A percentile compares a stretch with the other conserved stretches of the same genome.
phyloP scores from a whole-genome alignment of 495 filamentous ascomycete species.

The Penicillium atrosanguineum region DNA sequence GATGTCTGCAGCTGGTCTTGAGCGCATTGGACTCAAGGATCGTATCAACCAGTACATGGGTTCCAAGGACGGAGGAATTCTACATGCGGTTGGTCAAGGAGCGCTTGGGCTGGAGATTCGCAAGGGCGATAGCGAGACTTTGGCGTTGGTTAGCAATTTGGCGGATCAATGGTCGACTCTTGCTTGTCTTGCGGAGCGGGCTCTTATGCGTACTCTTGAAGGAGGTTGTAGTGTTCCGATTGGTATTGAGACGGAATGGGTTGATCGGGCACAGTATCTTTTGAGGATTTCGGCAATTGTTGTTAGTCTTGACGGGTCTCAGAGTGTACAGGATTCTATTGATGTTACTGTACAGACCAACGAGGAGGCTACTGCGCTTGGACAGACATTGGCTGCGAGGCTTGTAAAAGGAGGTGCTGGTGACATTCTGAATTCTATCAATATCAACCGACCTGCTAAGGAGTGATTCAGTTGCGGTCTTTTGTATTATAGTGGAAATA shows the following conservation, averaged over 20 bases:
- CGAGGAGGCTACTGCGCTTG: constrained; percentile 10
- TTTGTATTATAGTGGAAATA: neutral
- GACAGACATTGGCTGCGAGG: constrained; percentile 12
- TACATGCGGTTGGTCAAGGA: constrained; percentile 83
- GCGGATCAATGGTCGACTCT: constrained; percentile 51
- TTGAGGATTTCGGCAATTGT: constrained; percentile 15
- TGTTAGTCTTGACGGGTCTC: constrained; percentile 17
- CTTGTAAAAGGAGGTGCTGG: constrained; percentile 14
- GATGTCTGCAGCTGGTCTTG: constrained; percentile 72
- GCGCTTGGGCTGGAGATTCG: constrained; percentile 74
- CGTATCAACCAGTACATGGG: constrained; percentile 70
- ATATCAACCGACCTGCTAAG: constrained; percentile 14
- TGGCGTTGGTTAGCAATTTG: constrained; percentile 50
- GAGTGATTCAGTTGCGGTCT: neutral
- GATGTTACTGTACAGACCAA: constrained; percentile 1
- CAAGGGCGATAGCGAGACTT: constrained; percentile 55
- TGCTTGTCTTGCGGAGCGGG: constrained; percentile 65
- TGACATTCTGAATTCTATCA: constrained; percentile 17
- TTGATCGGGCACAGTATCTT: neutral
- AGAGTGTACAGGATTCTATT: constrained; percentile 8
- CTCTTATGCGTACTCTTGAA: constrained; percentile 71
- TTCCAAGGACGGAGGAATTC: constrained; percentile 59
- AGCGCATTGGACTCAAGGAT: constrained; percentile 54
- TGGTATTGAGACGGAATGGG: constrained; percentile 55
- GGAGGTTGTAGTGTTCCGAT: constrained; percentile 88